These are phyloP conservation scores for Xerocomellus dryophilus DNA, from an alignment of 768 basidiomycete species.

Conservation along the genomic window DNA sequence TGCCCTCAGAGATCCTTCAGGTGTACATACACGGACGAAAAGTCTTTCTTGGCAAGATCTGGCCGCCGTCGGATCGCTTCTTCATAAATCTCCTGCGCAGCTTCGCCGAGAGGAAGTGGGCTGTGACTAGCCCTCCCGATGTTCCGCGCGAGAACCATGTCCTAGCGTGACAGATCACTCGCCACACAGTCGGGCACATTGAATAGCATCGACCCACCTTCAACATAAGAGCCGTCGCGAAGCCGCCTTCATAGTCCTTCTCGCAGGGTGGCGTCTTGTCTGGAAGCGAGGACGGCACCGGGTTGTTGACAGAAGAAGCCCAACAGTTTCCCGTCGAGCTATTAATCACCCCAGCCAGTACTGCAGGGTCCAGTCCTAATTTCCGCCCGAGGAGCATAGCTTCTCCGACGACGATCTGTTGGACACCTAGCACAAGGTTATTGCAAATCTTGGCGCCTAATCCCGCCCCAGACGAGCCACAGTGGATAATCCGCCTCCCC, in stretches of 20 bases:
- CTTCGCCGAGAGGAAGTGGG: constrained; percentile 62
- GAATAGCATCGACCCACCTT: constrained; percentile 48
- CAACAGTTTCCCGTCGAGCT: constrained; percentile 82
- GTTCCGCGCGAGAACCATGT: constrained; percentile 77
- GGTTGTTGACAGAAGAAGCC: constrained; percentile 85
- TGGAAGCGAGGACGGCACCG: constrained; percentile 70
- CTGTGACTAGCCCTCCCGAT: constrained; percentile 50
- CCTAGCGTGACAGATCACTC: constrained; percentile 43
- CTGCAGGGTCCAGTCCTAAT: constrained; percentile 72
- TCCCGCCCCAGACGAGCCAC: constrained; percentile 78
- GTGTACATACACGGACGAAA: constrained; percentile 76
- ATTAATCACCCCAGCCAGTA: constrained; percentile 82
- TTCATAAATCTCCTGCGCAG: constrained; percentile 62
- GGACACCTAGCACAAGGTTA: constrained; percentile 73
- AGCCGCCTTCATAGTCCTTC: constrained; percentile 81
- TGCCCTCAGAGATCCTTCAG: constrained; percentile 34
- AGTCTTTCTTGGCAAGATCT: constrained; percentile 68
- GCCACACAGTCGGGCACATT: background rate
- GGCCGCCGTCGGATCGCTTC: constrained; percentile 51
- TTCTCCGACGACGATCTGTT: constrained; percentile 84
- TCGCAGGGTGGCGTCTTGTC: constrained; percentile 79
- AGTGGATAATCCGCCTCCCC: constrained; percentile 82
- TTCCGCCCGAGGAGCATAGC: constrained; percentile 85
- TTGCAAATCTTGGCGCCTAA: constrained; percentile 91
- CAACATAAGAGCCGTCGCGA: constrained; percentile 78